Evolutionary conservation across 2,329 filamentous ascomycete species (phyloP).

Genomic region (Trichoderma gracile): DNA sequence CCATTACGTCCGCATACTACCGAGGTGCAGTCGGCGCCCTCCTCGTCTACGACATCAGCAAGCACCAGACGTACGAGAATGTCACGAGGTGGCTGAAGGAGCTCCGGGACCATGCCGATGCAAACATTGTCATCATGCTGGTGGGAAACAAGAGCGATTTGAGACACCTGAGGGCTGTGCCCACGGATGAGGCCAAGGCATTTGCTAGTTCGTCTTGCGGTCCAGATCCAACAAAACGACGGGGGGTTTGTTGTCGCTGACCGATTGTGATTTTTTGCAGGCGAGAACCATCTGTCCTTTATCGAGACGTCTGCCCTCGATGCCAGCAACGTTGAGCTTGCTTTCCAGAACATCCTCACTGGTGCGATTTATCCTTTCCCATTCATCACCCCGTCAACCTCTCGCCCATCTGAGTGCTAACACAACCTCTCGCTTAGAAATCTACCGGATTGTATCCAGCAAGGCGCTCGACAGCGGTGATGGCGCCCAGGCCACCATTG

Average conservation of each 20-base stretch:
- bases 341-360: slow-evolving; percentile 99
- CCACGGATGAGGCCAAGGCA: slow-evolving; percentile 95
- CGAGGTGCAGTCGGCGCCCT: slow-evolving; percentile 95
- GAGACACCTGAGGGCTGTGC: slow-evolving; percentile 93
- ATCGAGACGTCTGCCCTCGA: slow-evolving; percentile 99
- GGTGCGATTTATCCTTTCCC: slow-evolving; percentile 58
- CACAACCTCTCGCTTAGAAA: slow-evolving; percentile 62
- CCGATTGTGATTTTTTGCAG: slow-evolving; percentile 47
- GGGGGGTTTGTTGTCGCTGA: slow-evolving; percentile 22
- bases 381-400: neutral
- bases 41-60: slow-evolving; percentile 99
- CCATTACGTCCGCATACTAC: slow-evolving; percentile 99
- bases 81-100: slow-evolving; percentile 99
- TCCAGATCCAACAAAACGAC: neutral
- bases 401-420: slow-evolving; percentile 2
- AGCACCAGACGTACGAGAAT: slow-evolving; percentile 99
- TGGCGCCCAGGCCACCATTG: slow-evolving; percentile 74
- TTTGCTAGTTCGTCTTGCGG: slow-evolving; percentile 75
- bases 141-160: slow-evolving; percentile 99
- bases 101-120: slow-evolving; percentile 94
- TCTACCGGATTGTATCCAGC: slow-evolving; percentile 98
- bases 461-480: slow-evolving; percentile 94
- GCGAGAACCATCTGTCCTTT: slow-evolving; percentile 97
- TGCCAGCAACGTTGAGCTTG: slow-evolving; percentile 97
- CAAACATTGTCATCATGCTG: slow-evolving; percentile 99